A percentile compares a stretch with the other conserved stretches of the same genome.
Evolutionary conservation across 805 yeast genomes (phyloP).

Genomic region (Yarrowia alimentaria): DNA sequence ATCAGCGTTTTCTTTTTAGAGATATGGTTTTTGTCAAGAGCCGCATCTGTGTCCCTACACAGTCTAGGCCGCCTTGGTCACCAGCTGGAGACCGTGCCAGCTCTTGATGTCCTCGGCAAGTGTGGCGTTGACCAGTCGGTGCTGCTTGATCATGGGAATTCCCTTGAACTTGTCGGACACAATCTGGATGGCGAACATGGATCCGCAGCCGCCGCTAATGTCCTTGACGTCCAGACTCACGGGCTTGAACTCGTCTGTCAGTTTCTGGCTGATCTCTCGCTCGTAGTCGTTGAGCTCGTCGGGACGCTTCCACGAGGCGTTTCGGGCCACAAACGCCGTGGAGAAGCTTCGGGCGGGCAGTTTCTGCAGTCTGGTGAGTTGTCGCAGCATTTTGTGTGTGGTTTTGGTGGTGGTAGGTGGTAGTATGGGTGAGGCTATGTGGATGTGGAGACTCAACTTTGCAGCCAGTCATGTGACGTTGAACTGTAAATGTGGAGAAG

Average conservation of each 20-base stretch:
- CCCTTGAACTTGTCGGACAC: slow-evolving; percentile 76
- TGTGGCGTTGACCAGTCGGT: slow-evolving; percentile 77
- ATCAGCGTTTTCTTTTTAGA: no score
- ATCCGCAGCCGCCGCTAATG: slow-evolving; percentile 95
- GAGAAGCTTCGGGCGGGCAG: slow-evolving; percentile 17
- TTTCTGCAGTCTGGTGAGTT: not conserved
- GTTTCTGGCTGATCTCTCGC: slow-evolving; percentile 55
- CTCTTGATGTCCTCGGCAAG: slow-evolving; percentile 79
- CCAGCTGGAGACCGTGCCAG: slow-evolving; percentile 94
- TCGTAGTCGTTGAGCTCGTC: slow-evolving; percentile 59
- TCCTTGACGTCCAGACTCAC: slow-evolving; percentile 65
- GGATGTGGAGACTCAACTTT: no score
- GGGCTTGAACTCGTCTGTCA: slow-evolving; percentile 60
- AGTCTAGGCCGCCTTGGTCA: slow-evolving; percentile 53
- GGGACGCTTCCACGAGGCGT: slow-evolving; percentile 26
- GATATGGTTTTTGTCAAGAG: no score
- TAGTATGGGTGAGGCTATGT: no score
- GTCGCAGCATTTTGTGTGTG: slow-evolving; percentile 18
- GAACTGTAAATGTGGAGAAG: no score
- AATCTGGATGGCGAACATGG: slow-evolving; percentile 88
- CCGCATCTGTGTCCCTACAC: not conserved
- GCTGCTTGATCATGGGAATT: slow-evolving; percentile 83
- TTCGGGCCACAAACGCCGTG: slow-evolving; percentile 11
- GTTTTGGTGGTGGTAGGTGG: not conserved
- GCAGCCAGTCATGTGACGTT: no score